Conservation (phyloP, 2,329 filamentous ascomycete genomes). For the Sclerotinia glacialis region DNA sequence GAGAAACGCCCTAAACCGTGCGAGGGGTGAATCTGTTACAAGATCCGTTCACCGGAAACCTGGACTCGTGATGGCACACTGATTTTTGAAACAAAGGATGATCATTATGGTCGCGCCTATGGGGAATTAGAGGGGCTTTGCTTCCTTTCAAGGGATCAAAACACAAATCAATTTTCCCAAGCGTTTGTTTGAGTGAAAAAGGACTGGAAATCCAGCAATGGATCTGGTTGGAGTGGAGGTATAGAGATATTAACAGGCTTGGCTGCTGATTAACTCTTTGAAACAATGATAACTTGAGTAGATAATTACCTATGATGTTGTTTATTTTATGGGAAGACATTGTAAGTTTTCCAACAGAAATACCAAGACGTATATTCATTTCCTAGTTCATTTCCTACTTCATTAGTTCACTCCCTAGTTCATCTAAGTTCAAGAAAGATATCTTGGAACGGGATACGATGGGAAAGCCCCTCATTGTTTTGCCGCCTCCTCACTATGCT, state of each 20-base stretch:
- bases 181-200: neutral
- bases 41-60: slow-evolving; percentile 16
- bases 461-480: neutral
- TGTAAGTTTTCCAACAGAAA: too few relatives aligned
- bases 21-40: slow-evolving; percentile 17
- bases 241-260: too few relatives aligned
- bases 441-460: too few relatives aligned
- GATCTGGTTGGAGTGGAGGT: neutral
- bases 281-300: too few relatives aligned
- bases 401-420: too few relatives aligned
- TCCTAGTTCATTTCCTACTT: too few relatives aligned
- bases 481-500: too few relatives aligned
- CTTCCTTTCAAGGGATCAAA: neutral
- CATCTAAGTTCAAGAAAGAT: too few relatives aligned
- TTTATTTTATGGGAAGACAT: too few relatives aligned
- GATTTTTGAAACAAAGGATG: slow-evolving; percentile 20
- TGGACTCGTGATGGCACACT: neutral
- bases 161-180: neutral
- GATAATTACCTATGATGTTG: too few relatives aligned
- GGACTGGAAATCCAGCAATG: neutral
- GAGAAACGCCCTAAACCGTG: slow-evolving; percentile 4
- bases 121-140: neutral
- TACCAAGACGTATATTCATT: too few relatives aligned
- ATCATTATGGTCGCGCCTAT: slow-evolving; percentile 7
- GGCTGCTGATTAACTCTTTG: too few relatives aligned